phyloP scores from a whole-genome alignment of 1,139 yeast species.

The Saccharomyces hybrid region DNA sequence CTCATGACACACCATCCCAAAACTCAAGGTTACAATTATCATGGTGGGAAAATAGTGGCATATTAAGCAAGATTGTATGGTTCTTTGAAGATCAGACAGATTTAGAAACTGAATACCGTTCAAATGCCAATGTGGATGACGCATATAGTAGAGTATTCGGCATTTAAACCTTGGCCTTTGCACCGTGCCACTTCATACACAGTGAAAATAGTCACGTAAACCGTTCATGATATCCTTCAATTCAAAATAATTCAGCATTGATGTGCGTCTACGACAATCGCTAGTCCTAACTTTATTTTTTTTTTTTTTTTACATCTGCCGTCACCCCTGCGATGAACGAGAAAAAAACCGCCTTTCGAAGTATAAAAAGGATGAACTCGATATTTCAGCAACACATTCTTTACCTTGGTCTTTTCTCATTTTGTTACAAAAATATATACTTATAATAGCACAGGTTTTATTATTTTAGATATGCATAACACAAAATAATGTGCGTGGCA shows the following conservation, averaged over 20 bases:
- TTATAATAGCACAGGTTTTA: background rate
- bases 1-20: background rate
- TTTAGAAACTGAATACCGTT: background rate
- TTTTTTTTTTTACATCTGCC: background rate
- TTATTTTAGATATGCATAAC: background rate
- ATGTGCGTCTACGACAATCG: background rate
- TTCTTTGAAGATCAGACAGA: conserved; percentile 1
- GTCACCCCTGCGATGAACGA: background rate
- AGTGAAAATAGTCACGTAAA: background rate
- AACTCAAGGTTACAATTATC: conserved; percentile 1
- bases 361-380: background rate
- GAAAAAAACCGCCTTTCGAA: conserved; percentile 1
- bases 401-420: background rate
- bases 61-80: conserved; percentile 7
- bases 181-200: background rate
- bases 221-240: background rate
- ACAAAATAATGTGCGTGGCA: background rate
- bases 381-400: background rate
- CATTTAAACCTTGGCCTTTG: background rate
- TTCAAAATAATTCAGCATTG: background rate
- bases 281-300: conserved; percentile 1
- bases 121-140: conserved; percentile 1
- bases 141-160: conserved; percentile 13
- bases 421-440: too few relatives aligned
- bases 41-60: conserved; percentile 8